These are phyloP conservation scores for Cordyceps tenuipes DNA, from an alignment of 2,329 filamentous ascomycete genomes.

Conservation along the genomic window DNA sequence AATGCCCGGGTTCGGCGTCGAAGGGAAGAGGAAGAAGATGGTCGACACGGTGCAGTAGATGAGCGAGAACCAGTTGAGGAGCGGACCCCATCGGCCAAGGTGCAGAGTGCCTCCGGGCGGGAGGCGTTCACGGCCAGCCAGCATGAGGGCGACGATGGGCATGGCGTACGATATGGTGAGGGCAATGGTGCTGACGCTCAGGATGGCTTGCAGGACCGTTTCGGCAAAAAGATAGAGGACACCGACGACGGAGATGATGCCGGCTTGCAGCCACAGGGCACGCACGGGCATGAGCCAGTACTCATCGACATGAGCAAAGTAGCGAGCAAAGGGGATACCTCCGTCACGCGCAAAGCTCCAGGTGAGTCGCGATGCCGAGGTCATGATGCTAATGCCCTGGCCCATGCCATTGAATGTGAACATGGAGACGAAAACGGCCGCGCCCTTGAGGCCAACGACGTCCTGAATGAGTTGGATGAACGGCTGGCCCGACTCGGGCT, in stretches of 20 bases:
- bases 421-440: slow-evolving; percentile 36
- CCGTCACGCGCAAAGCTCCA: slow-evolving; percentile 49
- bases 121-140: slow-evolving; percentile 44
- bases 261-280: slow-evolving; percentile 43
- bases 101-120: slow-evolving; percentile 35
- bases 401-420: slow-evolving; percentile 50
- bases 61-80: slow-evolving; percentile 40
- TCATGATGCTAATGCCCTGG: slow-evolving; percentile 43
- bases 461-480: slow-evolving; percentile 40
- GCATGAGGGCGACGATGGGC: slow-evolving; percentile 40
- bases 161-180: slow-evolving; percentile 42
- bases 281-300: slow-evolving; percentile 45
- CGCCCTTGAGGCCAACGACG: slow-evolving; percentile 28
- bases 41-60: slow-evolving; percentile 44
- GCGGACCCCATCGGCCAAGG: slow-evolving; percentile 35
- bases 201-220: slow-evolving; percentile 44
- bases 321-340: slow-evolving; percentile 36
- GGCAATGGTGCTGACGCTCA: slow-evolving; percentile 48
- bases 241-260: slow-evolving; percentile 36
- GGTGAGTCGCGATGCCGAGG: slow-evolving; percentile 42
- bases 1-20: slow-evolving; percentile 32
- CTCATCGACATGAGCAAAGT: slow-evolving; percentile 34
- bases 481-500: slow-evolving; percentile 32
- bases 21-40: slow-evolving; percentile 48
- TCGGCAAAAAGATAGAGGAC: slow-evolving; percentile 46